phyloP scores from a whole-genome alignment of 2,329 filamentous ascomycete genomes.

The Fusarium euwallaceae region DNA sequence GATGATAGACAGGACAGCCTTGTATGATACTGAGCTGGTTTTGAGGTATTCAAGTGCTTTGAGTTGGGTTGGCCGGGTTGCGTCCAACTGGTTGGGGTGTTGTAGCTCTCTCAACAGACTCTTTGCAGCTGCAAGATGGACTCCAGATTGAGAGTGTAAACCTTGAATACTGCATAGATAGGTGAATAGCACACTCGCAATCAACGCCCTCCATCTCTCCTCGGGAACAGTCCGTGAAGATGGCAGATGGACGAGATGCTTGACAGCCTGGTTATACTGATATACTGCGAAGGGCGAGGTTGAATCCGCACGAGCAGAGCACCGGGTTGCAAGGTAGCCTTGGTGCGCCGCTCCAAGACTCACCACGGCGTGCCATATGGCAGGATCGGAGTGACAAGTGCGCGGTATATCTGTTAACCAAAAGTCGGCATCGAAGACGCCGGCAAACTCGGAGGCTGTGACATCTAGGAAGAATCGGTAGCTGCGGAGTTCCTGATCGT shows the following conservation, averaged over 20 bases:
- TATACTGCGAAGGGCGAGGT: neutral
- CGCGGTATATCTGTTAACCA: constrained; percentile 12
- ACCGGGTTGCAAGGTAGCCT: neutral
- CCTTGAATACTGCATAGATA: neutral
- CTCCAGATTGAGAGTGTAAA: neutral
- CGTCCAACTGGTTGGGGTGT: neutral
- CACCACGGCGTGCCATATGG: constrained; percentile 28
- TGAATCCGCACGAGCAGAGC: neutral
- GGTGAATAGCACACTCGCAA: neutral
- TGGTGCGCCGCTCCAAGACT: constrained; percentile 22
- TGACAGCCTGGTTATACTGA: neutral
- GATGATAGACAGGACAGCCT: neutral
- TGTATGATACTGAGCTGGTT: neutral
- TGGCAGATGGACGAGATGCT: neutral
- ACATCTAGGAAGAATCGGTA: constrained; percentile 16
- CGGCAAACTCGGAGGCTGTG: constrained; percentile 5
- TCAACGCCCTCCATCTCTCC: neutral
- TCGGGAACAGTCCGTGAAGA: neutral
- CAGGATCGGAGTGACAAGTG: constrained; percentile 14
- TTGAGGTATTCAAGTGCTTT: neutral
- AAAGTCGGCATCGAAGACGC: constrained; percentile 18
- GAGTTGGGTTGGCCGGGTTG: neutral
- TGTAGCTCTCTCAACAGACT: neutral
- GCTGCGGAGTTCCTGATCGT: constrained; percentile 5
- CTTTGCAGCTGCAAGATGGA: neutral